Base-by-base conservation (phyloP, 495 filamentous ascomycete species). In the Xylaria scruposa region DNA sequence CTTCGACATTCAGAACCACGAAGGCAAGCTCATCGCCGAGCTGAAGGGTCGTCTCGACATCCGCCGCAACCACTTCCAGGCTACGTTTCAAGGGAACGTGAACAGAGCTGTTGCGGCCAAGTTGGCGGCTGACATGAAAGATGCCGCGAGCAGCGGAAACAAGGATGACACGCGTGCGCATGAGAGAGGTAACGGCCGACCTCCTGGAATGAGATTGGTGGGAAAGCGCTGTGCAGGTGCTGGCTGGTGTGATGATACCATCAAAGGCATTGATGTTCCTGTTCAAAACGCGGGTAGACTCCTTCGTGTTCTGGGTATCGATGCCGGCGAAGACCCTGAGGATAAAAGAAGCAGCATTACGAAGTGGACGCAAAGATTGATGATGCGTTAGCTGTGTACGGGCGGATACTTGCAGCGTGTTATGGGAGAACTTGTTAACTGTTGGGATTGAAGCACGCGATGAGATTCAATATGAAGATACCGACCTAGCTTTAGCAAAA, bases 1-100 rank as follows among this genome's bases (percentile, higher is more conserved):
- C 4, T 79, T 79, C 63, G 75, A 78, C 58, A 77, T 81, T 31
- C 72, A 53, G 24, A 71, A 72, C 56, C 68, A 40, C 8, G 21
- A 73, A 4, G 74, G 72, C 59, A 67, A 58, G 21, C 60, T 73
- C 58, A 54, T 82, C 26, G 78, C 75, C 24, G 56, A 68, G 49
- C 73, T 79, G 26, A 75, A 74, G 72, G 78, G 80, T 2, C 58
- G 62, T 10, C 72, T 78, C 9, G 78, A 78, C 59, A 78, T 77
- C 9, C 51, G 51, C 49, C 13, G 60, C 61, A 38, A 44, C 8
- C 21, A 60, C 58, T 71, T 77, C 70, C 63, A 73, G 42, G 70
- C 61, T 21, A 59, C 62, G 47, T 62, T 74, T 54, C 19, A 56
- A 47, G 77, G 75, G 24, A 49, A 10, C 13, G 77, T 72, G 21